phyloP scores from a whole-genome alignment of 495 filamentous ascomycete genomes.

The Penicillium samsonianum region DNA sequence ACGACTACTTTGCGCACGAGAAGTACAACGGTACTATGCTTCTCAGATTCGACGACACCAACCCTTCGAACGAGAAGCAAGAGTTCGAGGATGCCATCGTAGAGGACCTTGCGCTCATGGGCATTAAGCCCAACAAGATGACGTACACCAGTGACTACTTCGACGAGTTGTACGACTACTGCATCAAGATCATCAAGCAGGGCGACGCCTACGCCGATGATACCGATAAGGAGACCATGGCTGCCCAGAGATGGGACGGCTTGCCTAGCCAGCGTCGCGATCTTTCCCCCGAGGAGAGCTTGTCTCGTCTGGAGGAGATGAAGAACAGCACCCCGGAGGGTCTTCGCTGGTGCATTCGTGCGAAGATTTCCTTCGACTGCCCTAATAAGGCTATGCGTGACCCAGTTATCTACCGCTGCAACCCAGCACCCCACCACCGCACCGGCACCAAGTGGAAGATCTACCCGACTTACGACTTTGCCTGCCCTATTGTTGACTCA shows the following conservation, averaged over 20 bases:
- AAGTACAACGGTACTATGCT: constrained; percentile 82
- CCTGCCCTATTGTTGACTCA: constrained; percentile 87
- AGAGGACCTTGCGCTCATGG: constrained; percentile 82
- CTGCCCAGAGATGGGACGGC: constrained; percentile 72
- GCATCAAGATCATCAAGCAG: constrained; percentile 74
- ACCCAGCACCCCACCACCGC: constrained; percentile 77
- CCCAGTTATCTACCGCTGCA: constrained; percentile 92
- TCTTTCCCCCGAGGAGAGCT: constrained; percentile 74
- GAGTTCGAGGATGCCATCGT: constrained; percentile 89
- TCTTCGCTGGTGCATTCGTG: constrained; percentile 78
- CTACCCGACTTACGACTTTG: constrained; percentile 95
- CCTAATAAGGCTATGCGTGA: constrained; percentile 87
- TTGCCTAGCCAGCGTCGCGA: constrained; percentile 75
- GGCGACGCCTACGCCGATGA: constrained; percentile 90
- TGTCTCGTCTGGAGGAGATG: constrained; percentile 85
- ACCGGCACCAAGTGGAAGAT: constrained; percentile 90
- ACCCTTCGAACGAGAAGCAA: constrained; percentile 89
- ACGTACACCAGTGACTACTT: constrained; percentile 92
- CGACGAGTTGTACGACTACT: constrained; percentile 78
- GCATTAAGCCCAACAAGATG: constrained; percentile 75
- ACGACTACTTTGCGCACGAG: constrained; percentile 91
- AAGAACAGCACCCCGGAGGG: constrained; percentile 77
- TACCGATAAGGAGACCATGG: constrained; percentile 84
- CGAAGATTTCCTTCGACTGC: constrained; percentile 81
- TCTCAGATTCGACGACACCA: constrained; percentile 84